phyloP scores from a whole-genome alignment of 352 stramenopile genomes.

The Pythium phragmitis region DNA sequence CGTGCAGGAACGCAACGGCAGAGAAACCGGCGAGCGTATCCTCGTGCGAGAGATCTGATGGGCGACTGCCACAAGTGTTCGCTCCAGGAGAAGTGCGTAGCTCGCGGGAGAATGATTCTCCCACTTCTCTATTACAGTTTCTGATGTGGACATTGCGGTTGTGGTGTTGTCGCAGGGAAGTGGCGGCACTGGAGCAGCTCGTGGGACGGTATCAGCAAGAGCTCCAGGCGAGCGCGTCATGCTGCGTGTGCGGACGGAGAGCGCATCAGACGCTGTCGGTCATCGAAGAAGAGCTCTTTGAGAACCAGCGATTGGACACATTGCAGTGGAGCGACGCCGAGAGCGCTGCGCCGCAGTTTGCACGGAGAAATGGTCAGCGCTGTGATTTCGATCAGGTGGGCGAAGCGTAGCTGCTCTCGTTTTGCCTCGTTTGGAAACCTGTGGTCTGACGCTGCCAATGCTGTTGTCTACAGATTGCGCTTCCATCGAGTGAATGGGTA shows the following conservation, averaged over 20 bases:
- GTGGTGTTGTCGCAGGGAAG: conserved; percentile 35
- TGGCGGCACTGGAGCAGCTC: conserved; percentile 56
- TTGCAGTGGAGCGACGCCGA: conserved; percentile 24
- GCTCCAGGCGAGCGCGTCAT: conserved; percentile 21
- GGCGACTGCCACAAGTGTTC: conserved; percentile 2
- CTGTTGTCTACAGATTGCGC: conserved; percentile 31
- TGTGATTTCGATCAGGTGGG: conserved; percentile 43
- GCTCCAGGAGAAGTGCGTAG: not conserved
- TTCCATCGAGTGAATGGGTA: conserved; percentile 57
- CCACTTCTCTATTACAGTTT: no score
- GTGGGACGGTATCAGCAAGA: conserved; percentile 63
- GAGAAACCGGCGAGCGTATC: conserved; percentile 13
- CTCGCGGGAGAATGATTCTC: not conserved
- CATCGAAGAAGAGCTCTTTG: conserved; percentile 53
- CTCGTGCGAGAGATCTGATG: not conserved
- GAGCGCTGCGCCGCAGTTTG: conserved; percentile 29
- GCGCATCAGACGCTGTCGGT: not conserved
- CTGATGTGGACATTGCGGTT: not conserved
- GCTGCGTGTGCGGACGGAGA: conserved; percentile 1
- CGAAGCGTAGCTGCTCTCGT: not conserved
- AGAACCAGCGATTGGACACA: conserved; percentile 48
- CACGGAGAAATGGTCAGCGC: conserved; percentile 31
- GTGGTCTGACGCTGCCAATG: not conserved
- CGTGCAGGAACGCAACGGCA: not conserved
- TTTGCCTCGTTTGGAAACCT: not conserved